A percentile compares a stretch with the other conserved stretches of the same genome.
Evolutionary conservation across 1,284 basidiomycete genomes (phyloP).

Genomic region (Pseudozyma sp.): DNA sequence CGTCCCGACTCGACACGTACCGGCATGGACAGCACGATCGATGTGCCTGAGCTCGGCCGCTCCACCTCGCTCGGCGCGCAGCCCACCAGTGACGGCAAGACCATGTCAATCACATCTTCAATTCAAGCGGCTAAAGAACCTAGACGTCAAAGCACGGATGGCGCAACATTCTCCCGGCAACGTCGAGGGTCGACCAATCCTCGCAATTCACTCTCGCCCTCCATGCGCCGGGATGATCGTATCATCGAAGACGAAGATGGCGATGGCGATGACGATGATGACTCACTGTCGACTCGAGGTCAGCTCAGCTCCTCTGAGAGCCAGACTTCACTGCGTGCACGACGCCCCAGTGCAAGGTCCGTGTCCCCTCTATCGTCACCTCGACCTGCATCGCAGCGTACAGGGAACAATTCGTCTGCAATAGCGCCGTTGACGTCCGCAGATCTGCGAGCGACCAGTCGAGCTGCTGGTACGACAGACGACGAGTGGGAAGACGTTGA

Average conservation of each 20-base stretch:
- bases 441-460: neutral
- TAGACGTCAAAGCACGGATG: slow-evolving; percentile 34
- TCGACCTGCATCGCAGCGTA: neutral
- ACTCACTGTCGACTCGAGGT: slow-evolving; percentile 9
- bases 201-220: slow-evolving; percentile 5
- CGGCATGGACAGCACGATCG: slow-evolving; percentile 27
- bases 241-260: slow-evolving; percentile 20
- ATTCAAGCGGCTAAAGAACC: slow-evolving; percentile 17
- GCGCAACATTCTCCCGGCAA: slow-evolving; percentile 4
- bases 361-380: slow-evolving; percentile 5
- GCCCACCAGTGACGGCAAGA: slow-evolving; percentile 24
- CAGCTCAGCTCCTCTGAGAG: slow-evolving; percentile 11
- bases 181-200: slow-evolving; percentile 23
- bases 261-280: slow-evolving; percentile 14
- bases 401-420: neutral
- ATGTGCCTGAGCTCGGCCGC: slow-evolving; percentile 34
- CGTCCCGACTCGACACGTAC: slow-evolving; percentile 30
- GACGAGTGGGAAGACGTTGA: slow-evolving; percentile 44
- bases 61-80: slow-evolving; percentile 28
- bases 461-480: slow-evolving; percentile 8
- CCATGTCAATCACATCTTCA: slow-evolving; percentile 28
- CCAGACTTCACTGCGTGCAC: slow-evolving; percentile 4
- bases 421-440: neutral
- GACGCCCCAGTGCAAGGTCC: slow-evolving; percentile 3
- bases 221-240: slow-evolving; percentile 6